Base-by-base conservation (phyloP, 306 rosid genomes). In the Sicyos edulis region DNA sequence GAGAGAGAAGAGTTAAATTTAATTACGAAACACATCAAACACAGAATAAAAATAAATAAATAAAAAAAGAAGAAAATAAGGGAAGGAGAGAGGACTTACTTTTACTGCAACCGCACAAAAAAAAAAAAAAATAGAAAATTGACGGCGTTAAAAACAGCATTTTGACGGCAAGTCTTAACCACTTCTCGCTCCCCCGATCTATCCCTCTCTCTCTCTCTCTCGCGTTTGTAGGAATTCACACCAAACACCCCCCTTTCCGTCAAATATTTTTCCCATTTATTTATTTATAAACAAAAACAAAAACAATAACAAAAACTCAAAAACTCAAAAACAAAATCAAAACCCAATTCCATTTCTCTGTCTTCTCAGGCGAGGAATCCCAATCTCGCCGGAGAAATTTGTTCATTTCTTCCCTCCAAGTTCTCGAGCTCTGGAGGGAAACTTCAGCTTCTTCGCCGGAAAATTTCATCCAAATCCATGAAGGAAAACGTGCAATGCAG, bases 401-500 rank as follows among this genome's bases (percentile, higher is more conserved):
- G 77, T 73, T 60, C 77, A 22, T 52, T 54, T 59, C 45, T 53
- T 47, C 73, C 76, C 77, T 37, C 66, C 72, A 32, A 20, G 45
- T 8, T 6, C 45, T 40, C 10, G 63, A 71, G 67, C 68, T 76
- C 69, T 20, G 65, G 74, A 10, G 76, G 76, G 76, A 59, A 50
- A 32, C 63, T 42, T 5, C 37, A 32, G 37, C 37, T 32, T 37
- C 4, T 32, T 32, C 37, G 37, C 37, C 37, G 37, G 37, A 32
- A 32, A 32, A 32, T 32, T 32, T 32, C 37, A 32, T 26, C 1
- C 37, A 32, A 32, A 32, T 32, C 37, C 4, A 40, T 10, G 45
- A 32, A 32, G 45, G 45, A 6, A 6, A 40, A 79, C 88, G 82
- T 82, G 88, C 88, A 84, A 77, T 81, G 86, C 83, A 82, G 86